Evolutionary conservation across 2,329 filamentous ascomycete species (phyloP).

Genomic region (Beauveria medogensis): DNA sequence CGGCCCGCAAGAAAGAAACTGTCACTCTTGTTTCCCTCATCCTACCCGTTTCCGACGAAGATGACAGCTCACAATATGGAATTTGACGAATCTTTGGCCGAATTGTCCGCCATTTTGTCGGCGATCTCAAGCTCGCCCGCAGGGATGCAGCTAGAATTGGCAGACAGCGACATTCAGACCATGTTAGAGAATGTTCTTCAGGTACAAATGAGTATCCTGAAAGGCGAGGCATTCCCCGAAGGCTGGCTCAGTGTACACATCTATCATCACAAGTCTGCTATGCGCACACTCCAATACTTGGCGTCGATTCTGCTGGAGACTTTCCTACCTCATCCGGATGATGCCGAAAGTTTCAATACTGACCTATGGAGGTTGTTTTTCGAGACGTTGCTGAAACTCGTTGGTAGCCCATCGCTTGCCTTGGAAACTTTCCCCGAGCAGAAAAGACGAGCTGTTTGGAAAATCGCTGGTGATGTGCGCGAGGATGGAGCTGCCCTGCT

Average conservation of each 20-base stretch:
- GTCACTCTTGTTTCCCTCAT: conserved; percentile 80
- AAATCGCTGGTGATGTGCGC: conserved; percentile 92
- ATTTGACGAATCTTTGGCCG: conserved; percentile 82
- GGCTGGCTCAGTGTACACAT: conserved; percentile 92
- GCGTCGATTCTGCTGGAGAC: conserved; percentile 71
- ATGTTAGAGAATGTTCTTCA: conserved; percentile 73
- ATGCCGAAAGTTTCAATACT: conserved; percentile 86
- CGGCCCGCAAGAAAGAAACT: conserved; percentile 54
- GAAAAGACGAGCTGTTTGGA: conserved; percentile 94
- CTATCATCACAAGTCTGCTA: conserved; percentile 83
- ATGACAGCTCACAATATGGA: conserved; percentile 49
- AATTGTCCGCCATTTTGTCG: conserved; percentile 80
- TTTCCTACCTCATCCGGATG: conserved; percentile 81
- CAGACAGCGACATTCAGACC: conserved; percentile 64
- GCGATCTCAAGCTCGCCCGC: conserved; percentile 64
- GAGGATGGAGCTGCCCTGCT: conserved; percentile 85
- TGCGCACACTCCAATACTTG: conserved; percentile 77
- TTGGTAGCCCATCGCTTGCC: conserved; percentile 80
- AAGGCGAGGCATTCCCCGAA: conserved; percentile 80
- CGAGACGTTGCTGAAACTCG: conserved; percentile 76
- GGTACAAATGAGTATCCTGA: conserved; percentile 81
- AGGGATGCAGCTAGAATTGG: conserved; percentile 67
- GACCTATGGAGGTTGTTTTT: conserved; percentile 94
- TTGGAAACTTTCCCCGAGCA: conserved; percentile 96
- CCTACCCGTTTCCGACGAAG: conserved; percentile 81